Percentiles rank a stretch among this genome's conserved stretches.
Conservation (phyloP, 371 early-diverging fungal species). For the Choanephora cucurbitarum region DNA sequence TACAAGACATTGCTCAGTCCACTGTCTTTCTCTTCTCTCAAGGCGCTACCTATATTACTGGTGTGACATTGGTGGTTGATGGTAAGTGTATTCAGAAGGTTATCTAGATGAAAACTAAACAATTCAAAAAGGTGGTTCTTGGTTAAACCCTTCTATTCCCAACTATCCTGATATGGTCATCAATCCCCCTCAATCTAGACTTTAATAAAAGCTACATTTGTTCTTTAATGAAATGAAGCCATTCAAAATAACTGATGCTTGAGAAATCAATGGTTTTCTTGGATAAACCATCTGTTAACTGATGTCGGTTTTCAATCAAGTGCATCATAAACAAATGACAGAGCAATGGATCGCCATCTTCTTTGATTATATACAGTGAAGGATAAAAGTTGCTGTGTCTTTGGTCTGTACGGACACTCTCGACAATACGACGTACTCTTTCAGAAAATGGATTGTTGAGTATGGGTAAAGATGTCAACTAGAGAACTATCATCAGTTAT, state of each 20-base stretch:
- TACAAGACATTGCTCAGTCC: slow-evolving; percentile 72
- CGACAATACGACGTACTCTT: slow-evolving; percentile 33
- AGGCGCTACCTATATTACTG: slow-evolving; percentile 63
- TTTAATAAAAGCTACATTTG: slow-evolving; percentile 20
- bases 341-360: slow-evolving; percentile 67
- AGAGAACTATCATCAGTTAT: no score
- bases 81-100: slow-evolving; percentile 37
- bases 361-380: slow-evolving; percentile 61
- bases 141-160: slow-evolving; percentile 20
- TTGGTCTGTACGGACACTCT: slow-evolving; percentile 19
- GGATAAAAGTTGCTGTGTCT: slow-evolving; percentile 29
- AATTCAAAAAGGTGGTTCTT: slow-evolving; percentile 25
- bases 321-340: slow-evolving; percentile 64
- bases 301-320: slow-evolving; percentile 62
- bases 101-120: no score
- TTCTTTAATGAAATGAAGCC: slow-evolving; percentile 41
- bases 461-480: slow-evolving; percentile 27
- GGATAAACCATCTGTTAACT: slow-evolving; percentile 1
- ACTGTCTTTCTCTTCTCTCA: slow-evolving; percentile 73
- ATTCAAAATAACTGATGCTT: slow-evolving; percentile 78
- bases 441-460: slow-evolving; percentile 35
- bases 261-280: slow-evolving; percentile 44
- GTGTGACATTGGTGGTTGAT: slow-evolving; percentile 70
- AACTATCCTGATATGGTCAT: slow-evolving; percentile 23
- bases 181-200: slow-evolving; percentile 17